Evolutionary conservation across 805 yeast species (phyloP).

Genomic region (Nakazawaea pomicola): DNA sequence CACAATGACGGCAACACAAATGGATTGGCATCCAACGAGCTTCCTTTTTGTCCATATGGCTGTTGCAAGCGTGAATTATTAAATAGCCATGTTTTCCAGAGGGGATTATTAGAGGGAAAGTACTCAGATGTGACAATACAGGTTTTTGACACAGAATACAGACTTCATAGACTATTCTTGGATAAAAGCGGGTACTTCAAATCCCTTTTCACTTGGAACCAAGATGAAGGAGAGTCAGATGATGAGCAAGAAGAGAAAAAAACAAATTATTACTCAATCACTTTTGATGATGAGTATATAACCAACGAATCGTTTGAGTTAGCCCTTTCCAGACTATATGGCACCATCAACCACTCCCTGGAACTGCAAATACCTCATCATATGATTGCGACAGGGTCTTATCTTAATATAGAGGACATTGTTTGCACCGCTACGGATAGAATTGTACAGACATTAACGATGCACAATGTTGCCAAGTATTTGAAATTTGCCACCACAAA

Average conservation of each 20-base stretch:
- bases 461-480: conserved; percentile 31
- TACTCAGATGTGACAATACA: conserved; percentile 43
- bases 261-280: conserved; percentile 13
- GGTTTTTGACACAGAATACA: conserved; percentile 41
- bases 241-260: conserved; percentile 1
- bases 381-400: conserved; percentile 47
- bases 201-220: conserved; percentile 43
- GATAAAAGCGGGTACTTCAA: conserved; percentile 43
- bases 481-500: conserved; percentile 37
- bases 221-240: conserved; percentile 13
- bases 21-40: too few relatives aligned
- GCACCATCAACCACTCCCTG: conserved; percentile 28
- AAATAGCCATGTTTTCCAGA: conserved; percentile 27
- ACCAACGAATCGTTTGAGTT: conserved; percentile 43
- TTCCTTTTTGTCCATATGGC: conserved; percentile 22
- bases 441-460: conserved; percentile 29
- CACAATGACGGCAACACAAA: too few relatives aligned
- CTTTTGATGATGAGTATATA: conserved; percentile 36
- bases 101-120: conserved; percentile 39
- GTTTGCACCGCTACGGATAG: conserved; percentile 38
- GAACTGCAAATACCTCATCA: conserved; percentile 33
- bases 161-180: conserved; percentile 41
- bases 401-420: conserved; percentile 38
- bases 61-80: conserved; percentile 22
- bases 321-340: conserved; percentile 43